Percentiles rank a stretch among this genome's conserved stretches.
These are phyloP conservation scores for Pyrus communis DNA, from an alignment of 306 rosid species.

Conservation along the genomic window DNA sequence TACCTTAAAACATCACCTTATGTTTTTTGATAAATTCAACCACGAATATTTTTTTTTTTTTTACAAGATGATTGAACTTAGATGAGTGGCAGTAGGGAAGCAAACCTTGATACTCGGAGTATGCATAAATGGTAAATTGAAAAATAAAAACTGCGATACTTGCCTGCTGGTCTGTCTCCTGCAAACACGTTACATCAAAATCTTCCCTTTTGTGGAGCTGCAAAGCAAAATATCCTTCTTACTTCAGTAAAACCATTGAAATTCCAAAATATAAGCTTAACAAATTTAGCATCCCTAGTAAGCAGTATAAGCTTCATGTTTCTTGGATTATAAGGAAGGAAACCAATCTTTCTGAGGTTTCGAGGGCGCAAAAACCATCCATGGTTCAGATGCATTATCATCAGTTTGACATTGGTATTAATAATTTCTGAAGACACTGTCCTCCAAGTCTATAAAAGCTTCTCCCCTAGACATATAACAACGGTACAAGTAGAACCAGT, in stretches of 20 bases:
- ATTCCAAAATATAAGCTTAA: conserved; percentile 87
- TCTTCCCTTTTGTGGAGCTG: conserved; percentile 79
- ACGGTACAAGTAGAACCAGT: not conserved
- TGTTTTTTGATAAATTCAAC: not conserved
- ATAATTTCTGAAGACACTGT: conserved; percentile 33
- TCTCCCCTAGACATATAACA: conserved; percentile 32
- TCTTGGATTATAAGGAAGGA: conserved; percentile 85
- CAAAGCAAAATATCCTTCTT: conserved; percentile 64
- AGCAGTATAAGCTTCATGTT: conserved; percentile 65
- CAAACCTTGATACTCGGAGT: not conserved
- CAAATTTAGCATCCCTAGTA: conserved; percentile 46
- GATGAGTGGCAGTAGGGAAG: not conserved
- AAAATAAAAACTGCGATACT: not conserved
- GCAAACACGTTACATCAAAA: conserved; percentile 84
- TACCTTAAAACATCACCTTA: not conserved
- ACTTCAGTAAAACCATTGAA: conserved; percentile 84
- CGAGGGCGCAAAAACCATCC: conserved; percentile 83
- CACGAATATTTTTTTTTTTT: not conserved
- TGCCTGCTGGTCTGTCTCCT: conserved; percentile 95
- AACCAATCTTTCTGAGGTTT: conserved; percentile 90
- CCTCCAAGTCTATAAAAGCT: conserved; percentile 29
- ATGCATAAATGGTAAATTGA: not conserved
- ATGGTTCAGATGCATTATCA: conserved; percentile 53
- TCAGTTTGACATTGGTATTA: conserved; percentile 14
- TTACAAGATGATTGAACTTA: not conserved